Conservation (phyloP, 2,329 filamentous ascomycete genomes). For the Aspergillaceae sp. region DNA sequence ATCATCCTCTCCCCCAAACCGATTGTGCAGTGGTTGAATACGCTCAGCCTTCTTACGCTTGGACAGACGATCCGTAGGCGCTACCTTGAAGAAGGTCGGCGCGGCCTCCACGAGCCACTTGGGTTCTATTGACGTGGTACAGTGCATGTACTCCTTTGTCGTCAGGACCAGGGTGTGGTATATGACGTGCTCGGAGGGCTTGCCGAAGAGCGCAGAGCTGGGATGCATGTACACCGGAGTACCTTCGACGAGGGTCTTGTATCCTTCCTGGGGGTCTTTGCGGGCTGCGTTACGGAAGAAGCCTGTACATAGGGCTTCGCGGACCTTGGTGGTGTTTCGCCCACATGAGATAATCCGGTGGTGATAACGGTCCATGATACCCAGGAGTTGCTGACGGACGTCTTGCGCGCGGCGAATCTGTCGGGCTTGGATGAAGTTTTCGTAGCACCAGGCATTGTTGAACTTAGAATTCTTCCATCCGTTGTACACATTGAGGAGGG, state of each 20-base stretch:
- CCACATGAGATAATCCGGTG: constrained; percentile 78
- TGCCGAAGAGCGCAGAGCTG: constrained; percentile 83
- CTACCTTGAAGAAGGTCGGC: constrained; percentile 98
- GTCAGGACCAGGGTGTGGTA: constrained; percentile 57
- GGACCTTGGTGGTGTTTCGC: constrained; percentile 74
- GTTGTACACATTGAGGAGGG: constrained; percentile 92
- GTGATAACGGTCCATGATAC: constrained; percentile 88
- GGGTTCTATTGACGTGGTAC: constrained; percentile 84
- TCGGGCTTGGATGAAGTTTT: constrained; percentile 93
- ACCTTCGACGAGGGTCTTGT: constrained; percentile 93
- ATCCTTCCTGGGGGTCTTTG: constrained; percentile 93
- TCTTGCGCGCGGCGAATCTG: constrained; percentile 85
- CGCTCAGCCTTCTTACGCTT: constrained; percentile 91
- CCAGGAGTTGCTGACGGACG: constrained; percentile 81
- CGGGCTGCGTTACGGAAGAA: constrained; percentile 94
- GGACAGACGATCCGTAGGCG: constrained; percentile 72
- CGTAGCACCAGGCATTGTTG: constrained; percentile 86
- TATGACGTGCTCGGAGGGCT: constrained; percentile 92
- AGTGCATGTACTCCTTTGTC: constrained; percentile 96
- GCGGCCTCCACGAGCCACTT: constrained; percentile 91
- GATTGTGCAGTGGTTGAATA: constrained; percentile 91
- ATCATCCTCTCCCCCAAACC: constrained; percentile 85
- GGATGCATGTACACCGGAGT: constrained; percentile 95
- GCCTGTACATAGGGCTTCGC: constrained; percentile 80
- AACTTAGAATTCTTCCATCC: constrained; percentile 83